Conservation (phyloP, 2,329 filamentous ascomycete species). For the Shiraia bambusicola region DNA sequence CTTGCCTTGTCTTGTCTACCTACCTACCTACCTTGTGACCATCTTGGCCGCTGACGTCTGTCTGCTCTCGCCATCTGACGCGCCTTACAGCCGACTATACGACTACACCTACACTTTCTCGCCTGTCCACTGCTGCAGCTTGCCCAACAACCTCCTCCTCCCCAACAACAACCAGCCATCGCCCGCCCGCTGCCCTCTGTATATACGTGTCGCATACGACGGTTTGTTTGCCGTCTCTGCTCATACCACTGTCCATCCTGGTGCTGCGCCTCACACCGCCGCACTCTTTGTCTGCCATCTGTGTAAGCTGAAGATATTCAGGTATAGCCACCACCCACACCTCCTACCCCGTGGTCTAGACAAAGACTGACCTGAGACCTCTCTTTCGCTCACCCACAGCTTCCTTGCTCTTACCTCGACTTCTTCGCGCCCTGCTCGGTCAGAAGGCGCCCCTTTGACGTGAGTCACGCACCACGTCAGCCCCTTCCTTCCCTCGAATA, state of each 20-base stretch:
- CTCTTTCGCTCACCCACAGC: slow-evolving; percentile 1
- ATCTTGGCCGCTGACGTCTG: background rate
- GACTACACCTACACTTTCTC: too few relatives aligned
- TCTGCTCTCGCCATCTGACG: slow-evolving; percentile 3
- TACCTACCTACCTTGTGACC: too few relatives aligned
- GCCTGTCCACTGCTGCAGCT: slow-evolving; percentile 39
- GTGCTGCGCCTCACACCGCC: background rate
- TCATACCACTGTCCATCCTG: background rate
- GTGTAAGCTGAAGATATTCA: slow-evolving; percentile 3
- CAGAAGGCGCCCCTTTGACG: slow-evolving; percentile 27
- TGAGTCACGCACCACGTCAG: slow-evolving; percentile 33
- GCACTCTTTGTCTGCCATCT: slow-evolving; percentile 1
- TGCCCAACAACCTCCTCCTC: slow-evolving; percentile 28
- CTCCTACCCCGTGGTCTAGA: background rate
- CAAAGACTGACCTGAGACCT: background rate
- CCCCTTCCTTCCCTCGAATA: slow-evolving; percentile 28
- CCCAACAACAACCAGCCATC: slow-evolving; percentile 16
- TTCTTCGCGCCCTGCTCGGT: slow-evolving; percentile 13
- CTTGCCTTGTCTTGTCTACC: too few relatives aligned
- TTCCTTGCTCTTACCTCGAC: slow-evolving; percentile 1
- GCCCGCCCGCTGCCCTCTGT: slow-evolving; percentile 15
- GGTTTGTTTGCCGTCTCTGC: slow-evolving; percentile 22
- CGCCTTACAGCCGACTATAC: background rate
- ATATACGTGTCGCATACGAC: slow-evolving; percentile 19
- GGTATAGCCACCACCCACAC: slow-evolving; percentile 2